Evolutionary conservation across 441 rosid species (phyloP), one percentile per base, ranked within the genome.

Genomic region (Pelargonium myrrhifolium): DNA sequence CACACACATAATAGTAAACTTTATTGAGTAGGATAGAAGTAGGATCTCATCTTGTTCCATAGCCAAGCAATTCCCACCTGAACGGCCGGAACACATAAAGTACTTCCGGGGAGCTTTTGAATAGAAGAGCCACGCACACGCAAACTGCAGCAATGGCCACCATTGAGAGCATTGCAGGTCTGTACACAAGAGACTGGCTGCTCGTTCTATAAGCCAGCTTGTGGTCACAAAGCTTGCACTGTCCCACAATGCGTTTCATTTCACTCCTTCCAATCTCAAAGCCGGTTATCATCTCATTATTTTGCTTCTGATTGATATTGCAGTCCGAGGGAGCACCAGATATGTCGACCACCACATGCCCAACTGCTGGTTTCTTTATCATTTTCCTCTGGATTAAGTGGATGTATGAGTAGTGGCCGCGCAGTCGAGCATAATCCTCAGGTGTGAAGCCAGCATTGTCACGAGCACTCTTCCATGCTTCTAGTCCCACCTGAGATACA

Each of bases 131-230:
- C 39, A 92, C 97, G 18, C 98, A 92, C 45, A 90, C 97, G 2
- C 98, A 92, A 40, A 90, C 98, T 2, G 97, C 96, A 8, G 98
- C 98, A 10, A 92, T 79, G 3, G 89, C 90, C 75, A 92, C 92
- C 97, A 90, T 88, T 4, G 98, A 90, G 40, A 92, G 81, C 98
- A 92, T 87, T 40, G 98, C 87, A 0, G 98, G 98, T 79, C 90
- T 84, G 85, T 90, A 92, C 45, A 79, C 76, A 8, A 88, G 74
- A 31, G 93, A 80, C 82, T 83, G 74, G 31, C 86, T 69, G 45
- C 77, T 45, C 5, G 80, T 60, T 70, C 86, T 84, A 60, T 73
- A 83, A 42, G 81, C 82, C 65, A 78, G 62, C 77, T 88, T 90
- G 60, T 75, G 84, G 72, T 72, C 78, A 69, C 98, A 92, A 62